A percentile compares a stretch with the other conserved stretches of the same genome.
These are phyloP conservation scores for Termitomyces sp. DNA, from an alignment of 768 basidiomycete genomes.

Conservation along the genomic window DNA sequence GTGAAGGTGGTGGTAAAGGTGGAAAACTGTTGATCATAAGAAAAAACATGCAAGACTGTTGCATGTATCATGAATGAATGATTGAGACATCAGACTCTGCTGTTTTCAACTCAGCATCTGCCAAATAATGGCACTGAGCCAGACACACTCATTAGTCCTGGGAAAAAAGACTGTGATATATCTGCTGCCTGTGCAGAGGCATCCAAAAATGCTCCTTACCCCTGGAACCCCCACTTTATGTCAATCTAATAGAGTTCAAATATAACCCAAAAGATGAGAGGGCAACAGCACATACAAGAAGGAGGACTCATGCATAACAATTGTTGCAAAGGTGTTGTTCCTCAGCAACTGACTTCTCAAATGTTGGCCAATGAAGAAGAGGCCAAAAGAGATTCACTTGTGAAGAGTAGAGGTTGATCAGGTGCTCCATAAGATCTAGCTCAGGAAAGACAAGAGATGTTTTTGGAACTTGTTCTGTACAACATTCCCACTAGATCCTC, in stretches of 20 bases:
- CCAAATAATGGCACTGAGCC: no score
- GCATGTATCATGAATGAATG: no score
- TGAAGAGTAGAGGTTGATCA: slow-evolving; percentile 65
- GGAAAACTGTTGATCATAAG: no score
- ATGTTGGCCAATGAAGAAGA: slow-evolving; percentile 68
- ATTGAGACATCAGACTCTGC: no score
- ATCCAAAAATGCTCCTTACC: no score
- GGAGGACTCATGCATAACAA: slow-evolving; percentile 51
- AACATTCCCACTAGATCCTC: slow-evolving; percentile 33
- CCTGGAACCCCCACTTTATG: no score
- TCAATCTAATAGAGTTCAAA: slow-evolving; percentile 44
- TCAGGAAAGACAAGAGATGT: slow-evolving; percentile 42
- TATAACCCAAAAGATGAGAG: slow-evolving; percentile 53
- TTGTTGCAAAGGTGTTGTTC: slow-evolving; percentile 45
- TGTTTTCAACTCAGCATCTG: no score
- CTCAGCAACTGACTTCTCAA: slow-evolving; percentile 44
- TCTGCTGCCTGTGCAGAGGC: no score
- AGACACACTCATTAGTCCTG: no score
- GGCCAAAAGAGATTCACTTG: slow-evolving; percentile 54
- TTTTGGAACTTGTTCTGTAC: slow-evolving; percentile 7
- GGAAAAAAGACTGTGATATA: no score
- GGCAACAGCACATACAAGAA: slow-evolving; percentile 72
- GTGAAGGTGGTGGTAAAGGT: no score
- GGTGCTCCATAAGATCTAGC: slow-evolving; percentile 37
- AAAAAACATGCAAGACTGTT: no score